Evolutionary conservation across 352 stramenopile species (phyloP).

Genomic region (Vaucheria bursata): DNA sequence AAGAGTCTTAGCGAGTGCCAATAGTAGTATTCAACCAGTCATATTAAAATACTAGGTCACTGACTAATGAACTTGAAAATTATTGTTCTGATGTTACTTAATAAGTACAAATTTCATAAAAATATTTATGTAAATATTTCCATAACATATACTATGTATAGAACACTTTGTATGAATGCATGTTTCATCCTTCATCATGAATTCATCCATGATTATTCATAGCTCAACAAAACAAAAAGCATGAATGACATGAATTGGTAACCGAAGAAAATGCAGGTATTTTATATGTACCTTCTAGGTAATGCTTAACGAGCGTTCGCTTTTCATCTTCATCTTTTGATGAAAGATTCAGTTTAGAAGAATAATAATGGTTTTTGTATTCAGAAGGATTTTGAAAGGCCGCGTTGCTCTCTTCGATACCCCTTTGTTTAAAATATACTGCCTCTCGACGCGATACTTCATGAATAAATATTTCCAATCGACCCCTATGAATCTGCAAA

Average conservation of each 20-base stretch:
- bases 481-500: constrained; percentile 59
- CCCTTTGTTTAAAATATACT: constrained; percentile 60
- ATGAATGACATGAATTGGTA: neutral
- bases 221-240: neutral
- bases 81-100: too few relatives aligned
- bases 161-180: neutral
- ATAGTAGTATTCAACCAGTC: too few relatives aligned
- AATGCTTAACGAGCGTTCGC: constrained; percentile 58
- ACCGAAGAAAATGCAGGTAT: neutral
- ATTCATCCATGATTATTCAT: neutral
- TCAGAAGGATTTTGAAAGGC: constrained; percentile 11
- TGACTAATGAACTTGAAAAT: too few relatives aligned
- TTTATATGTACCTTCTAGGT: constrained; percentile 60
- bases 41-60: too few relatives aligned
- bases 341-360: constrained; percentile 58
- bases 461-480: constrained; percentile 69
- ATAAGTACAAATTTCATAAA: too few relatives aligned
- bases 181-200: neutral
- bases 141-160: neutral
- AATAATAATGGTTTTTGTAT: constrained; percentile 65
- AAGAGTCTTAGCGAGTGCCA: too few relatives aligned
- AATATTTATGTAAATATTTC: too few relatives aligned
- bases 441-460: constrained; percentile 47
- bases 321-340: constrained; percentile 52
- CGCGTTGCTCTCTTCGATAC: constrained; percentile 60